These are phyloP conservation scores for Ophiostoma novo-ulmi DNA, from an alignment of 2,329 filamentous ascomycete species.

Conservation along the genomic window DNA sequence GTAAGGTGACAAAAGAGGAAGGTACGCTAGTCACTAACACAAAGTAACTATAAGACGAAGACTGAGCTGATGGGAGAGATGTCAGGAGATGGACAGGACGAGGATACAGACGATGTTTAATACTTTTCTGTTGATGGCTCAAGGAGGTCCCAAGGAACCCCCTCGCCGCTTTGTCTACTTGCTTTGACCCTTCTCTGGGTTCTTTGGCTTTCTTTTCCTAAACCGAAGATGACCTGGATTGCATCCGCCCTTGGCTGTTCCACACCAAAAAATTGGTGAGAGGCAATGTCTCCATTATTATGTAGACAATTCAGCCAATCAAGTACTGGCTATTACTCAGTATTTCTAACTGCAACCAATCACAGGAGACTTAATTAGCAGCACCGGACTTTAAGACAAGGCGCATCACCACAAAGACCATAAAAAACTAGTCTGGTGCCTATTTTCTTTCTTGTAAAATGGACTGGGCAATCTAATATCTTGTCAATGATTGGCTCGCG, in stretches of 20 bases:
- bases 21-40: slow-evolving; percentile 27
- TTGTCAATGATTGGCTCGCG: background rate
- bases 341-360: background rate
- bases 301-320: background rate
- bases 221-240: background rate
- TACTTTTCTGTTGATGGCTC: slow-evolving; percentile 10
- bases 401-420: slow-evolving; percentile 19
- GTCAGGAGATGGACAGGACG: slow-evolving; percentile 4
- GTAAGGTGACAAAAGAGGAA: slow-evolving; percentile 24
- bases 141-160: background rate
- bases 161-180: slow-evolving; percentile 6
- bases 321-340: background rate
- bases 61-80: background rate
- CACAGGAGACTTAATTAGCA: slow-evolving; percentile 8
- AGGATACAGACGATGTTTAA: slow-evolving; percentile 17
- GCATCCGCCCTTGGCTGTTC: slow-evolving; percentile 9
- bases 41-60: background rate
- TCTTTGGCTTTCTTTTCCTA: slow-evolving; percentile 2
- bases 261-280: slow-evolving; percentile 10
- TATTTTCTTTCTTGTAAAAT: background rate
- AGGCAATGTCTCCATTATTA: slow-evolving; percentile 13
- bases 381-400: background rate
- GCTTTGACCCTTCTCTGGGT: background rate
- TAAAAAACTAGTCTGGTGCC: background rate
- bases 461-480: background rate